Percentiles rank a stretch among this genome's conserved stretches.
These are phyloP conservation scores for Achlya hypogyna DNA, from an alignment of 352 stramenopile genomes.

Conservation along the genomic window DNA sequence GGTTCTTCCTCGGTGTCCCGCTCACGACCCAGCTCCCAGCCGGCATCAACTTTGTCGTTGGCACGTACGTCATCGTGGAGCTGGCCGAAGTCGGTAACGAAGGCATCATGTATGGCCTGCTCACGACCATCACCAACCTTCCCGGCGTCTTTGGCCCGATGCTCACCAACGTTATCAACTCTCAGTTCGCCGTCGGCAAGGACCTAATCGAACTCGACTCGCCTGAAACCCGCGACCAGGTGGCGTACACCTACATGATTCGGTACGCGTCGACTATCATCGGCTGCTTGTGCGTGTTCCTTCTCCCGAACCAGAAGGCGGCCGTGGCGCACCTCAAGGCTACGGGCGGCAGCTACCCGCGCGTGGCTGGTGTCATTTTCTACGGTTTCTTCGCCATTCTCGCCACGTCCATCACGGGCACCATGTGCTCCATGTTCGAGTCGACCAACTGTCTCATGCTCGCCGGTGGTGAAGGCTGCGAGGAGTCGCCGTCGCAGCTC, in stretches of 20 bases:
- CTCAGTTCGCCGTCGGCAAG: neutral
- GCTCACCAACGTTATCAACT: neutral
- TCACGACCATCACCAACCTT: conserved; percentile 17
- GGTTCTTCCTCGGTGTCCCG: conserved; percentile 45
- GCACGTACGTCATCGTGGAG: conserved; percentile 42
- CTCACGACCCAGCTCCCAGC: conserved; percentile 33
- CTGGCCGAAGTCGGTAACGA: conserved; percentile 32
- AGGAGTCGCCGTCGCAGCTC: neutral
- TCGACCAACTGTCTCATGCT: conserved; percentile 28
- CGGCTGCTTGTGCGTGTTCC: neutral
- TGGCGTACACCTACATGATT: conserved; percentile 12
- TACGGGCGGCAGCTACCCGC: conserved; percentile 8
- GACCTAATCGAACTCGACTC: neutral
- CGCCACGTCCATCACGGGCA: conserved; percentile 28
- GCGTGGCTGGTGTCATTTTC: neutral
- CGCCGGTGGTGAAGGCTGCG: conserved; percentile 28
- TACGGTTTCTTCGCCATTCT: conserved; percentile 16
- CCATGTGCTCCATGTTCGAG: conserved; percentile 35
- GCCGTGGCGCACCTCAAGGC: conserved; percentile 1
- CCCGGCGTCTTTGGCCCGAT: conserved; percentile 2
- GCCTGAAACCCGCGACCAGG: conserved; percentile 29
- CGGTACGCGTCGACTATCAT: conserved; percentile 4
- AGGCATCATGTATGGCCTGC: conserved; percentile 16
- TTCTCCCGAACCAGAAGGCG: conserved; percentile 7
- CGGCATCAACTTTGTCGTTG: conserved; percentile 41